Evolutionary conservation across 2,329 filamentous ascomycete genomes (phyloP).

Genomic region (Seiridium unicorne): DNA sequence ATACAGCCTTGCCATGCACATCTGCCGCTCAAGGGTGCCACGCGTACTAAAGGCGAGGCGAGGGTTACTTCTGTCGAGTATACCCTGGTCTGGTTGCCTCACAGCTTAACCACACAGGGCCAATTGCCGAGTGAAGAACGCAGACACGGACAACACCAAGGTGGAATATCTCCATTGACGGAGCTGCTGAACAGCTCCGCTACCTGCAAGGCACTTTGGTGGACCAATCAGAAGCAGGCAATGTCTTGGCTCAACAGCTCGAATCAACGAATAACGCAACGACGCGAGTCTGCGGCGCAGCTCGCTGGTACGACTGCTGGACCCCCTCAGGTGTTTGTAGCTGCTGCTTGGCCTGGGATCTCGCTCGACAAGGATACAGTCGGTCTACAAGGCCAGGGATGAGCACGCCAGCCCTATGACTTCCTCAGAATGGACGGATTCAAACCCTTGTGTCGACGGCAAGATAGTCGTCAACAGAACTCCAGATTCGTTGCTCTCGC

Average conservation of each 20-base stretch:
- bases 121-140: too few species aligned
- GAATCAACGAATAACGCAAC: background rate
- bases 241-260: background rate
- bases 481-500: background rate
- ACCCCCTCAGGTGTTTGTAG: background rate
- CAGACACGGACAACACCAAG: too few species aligned
- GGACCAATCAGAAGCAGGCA: background rate
- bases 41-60: too few species aligned
- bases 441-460: background rate
- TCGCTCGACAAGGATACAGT: background rate
- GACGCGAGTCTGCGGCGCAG: background rate
- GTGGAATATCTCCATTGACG: too few species aligned
- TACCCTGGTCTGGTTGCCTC: too few species aligned
- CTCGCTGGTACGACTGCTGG: background rate
- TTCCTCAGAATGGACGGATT: background rate
- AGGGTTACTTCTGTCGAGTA: too few species aligned
- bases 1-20: too few species aligned
- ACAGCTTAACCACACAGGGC: too few species aligned
- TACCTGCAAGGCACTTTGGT: background rate
- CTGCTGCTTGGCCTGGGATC: background rate
- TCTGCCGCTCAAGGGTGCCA: too few species aligned
- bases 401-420: background rate
- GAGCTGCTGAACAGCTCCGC: too few species aligned
- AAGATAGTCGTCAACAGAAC: background rate
- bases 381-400: background rate